Evolutionary conservation across 305 asterid species (phyloP), one percentile per base, ranked within the genome.

Genomic region (Vinca major): DNA sequence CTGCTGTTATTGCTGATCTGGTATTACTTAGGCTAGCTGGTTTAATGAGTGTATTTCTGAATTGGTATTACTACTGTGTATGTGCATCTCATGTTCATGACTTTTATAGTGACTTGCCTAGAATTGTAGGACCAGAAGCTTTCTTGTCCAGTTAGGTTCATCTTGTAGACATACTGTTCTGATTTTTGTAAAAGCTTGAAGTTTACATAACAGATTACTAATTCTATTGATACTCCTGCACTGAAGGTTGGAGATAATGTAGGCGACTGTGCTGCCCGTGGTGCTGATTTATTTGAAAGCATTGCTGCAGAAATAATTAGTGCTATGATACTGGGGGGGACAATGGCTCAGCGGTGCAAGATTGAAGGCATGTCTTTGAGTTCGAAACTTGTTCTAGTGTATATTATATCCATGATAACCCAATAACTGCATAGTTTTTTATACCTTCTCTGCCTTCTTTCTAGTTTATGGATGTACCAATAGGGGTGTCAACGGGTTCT

Each of bases 261-360:
- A 72, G 99, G 99, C 69, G 99, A 94, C 71, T 94, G 99, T 85
- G 98, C 99, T 74, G 99, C 99, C 70, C 89, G 99, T 67, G 99
- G 99, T 79, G 99, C 99, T 5, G 99, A 94, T 84, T 89, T 94
- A 68, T 94, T 94, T 45, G 99, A 94, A 87, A 94, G 99, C 85
- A 94, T 94, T 79, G 95, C 99, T 56, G 99, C 99, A 17, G 99
- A 94, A 86, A 94, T 94, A 75, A 94, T 94, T 72, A 94, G 99
- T 80, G 99, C 99, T 66, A 94, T 94, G 99, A 94, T 94, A 81
- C 96, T 94, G 74, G 99, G 99, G 75, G 99, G 99, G 78, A 74
- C 96, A 74, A 91, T 94, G 99, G 99, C 96, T 48, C 76, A 79
- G 43, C 94, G 93, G 73, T 94, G 99, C 85, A 94, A 91, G 83